Evolutionary conservation across 202 grass and related monocot genomes (phyloP), one percentile per base, ranked within the genome.

Genomic region (Panicum hallii): DNA sequence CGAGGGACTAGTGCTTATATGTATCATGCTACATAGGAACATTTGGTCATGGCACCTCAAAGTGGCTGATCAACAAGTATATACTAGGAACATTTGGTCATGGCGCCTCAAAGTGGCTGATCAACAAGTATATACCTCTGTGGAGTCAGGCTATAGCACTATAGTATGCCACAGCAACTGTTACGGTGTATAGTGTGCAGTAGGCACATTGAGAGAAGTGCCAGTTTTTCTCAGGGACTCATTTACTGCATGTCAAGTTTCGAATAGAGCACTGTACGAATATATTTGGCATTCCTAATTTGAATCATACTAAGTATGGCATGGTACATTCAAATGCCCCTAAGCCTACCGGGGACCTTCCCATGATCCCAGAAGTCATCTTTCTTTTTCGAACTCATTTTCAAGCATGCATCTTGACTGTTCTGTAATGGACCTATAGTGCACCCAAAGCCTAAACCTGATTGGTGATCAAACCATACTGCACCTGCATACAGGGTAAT

Each of bases 301-400:
- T 73, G 60, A 82, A 52, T 16, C 75, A 79, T 75, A 67, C 62
- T 69, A 76, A 76, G 57, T 82, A 87, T 60, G 53, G 23, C 63
- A 49, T 11, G 34, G n/a, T 53, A 70, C 5, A 34, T 77, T 23
- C 44, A 28, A 49, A 58, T 47, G 1, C 72, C 52, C 38, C 38
- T 45, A 56, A 61, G 71, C 72, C 68, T 69, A 69, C 32, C 48
- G 49, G 40, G 12, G 17, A 54, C 38, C 8, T 22, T 12, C 67
- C 26, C 15, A 44, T 7, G 43, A 44, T 44, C 43, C 43, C 43
- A 44, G 0, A 9, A 64, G 3, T 34, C 36, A 19, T 64, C 11
- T 45, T 78, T 20, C 9, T 54, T 75, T 26, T 64, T 13, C 3
- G 10, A 62, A 72, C 54, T 48, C 26, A 72, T 16, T 58, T 43